Evolutionary conservation across 2,329 filamentous ascomycete genomes (phyloP).

Genomic region (Kalaharituber pfeilii): DNA sequence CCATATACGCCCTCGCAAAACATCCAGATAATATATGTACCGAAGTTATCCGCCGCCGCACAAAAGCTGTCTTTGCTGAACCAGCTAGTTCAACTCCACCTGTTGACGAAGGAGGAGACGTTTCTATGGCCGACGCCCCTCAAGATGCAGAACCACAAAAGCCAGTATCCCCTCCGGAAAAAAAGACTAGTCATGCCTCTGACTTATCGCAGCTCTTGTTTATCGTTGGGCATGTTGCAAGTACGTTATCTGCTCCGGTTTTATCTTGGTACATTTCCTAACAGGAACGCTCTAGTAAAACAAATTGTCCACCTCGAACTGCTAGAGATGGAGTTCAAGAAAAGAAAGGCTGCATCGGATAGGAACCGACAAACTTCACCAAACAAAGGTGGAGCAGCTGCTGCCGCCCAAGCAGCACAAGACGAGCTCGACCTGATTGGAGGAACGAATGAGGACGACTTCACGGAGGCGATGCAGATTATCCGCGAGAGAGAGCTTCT

Average conservation of each 20-base stretch:
- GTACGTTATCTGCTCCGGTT: constrained; percentile 1
- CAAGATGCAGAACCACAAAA: constrained; percentile 19
- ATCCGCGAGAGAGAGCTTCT: constrained; percentile 72
- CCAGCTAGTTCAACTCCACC: constrained; percentile 23
- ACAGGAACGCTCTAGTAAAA: constrained; percentile 39
- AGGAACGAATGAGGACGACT: constrained; percentile 87
- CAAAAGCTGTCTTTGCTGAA: constrained; percentile 55
- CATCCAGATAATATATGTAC: constrained; percentile 89
- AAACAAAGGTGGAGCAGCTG: constrained; percentile 31
- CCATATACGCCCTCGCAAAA: constrained; percentile 85
- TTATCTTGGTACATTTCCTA: background rate
- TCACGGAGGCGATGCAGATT: constrained; percentile 69
- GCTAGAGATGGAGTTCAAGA: constrained; percentile 96
- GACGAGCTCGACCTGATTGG: constrained; percentile 94
- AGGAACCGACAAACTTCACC: constrained; percentile 33
- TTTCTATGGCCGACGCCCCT: constrained; percentile 19
- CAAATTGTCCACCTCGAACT: constrained; percentile 96
- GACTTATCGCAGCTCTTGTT: constrained; percentile 75
- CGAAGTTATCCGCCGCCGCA: constrained; percentile 73
- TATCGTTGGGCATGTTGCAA: constrained; percentile 86
- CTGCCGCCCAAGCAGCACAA: constrained; percentile 43
- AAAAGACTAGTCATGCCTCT: constrained; percentile 3
- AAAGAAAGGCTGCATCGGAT: constrained; percentile 78
- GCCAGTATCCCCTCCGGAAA: constrained; percentile 5
- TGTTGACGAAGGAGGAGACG: constrained; percentile 25